Evolutionary conservation across 2,329 filamentous ascomycete species (phyloP).

Genomic region (Calcarisporium arbuscula): DNA sequence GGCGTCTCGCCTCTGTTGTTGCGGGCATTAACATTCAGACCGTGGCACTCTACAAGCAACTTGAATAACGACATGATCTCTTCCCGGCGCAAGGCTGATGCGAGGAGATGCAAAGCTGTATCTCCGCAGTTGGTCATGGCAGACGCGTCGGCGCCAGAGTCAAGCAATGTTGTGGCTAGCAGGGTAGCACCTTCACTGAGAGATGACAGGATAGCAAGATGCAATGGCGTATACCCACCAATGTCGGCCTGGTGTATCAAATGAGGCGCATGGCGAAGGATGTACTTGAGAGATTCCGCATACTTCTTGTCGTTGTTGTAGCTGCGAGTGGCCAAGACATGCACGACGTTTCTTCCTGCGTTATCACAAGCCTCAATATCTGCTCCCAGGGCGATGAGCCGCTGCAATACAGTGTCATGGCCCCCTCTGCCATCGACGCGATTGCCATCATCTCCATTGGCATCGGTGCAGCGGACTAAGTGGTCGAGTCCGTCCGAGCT

Average conservation of each 20-base stretch:
- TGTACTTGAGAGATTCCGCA: slow-evolving; percentile 3
- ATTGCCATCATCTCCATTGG: no score
- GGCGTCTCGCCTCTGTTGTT: slow-evolving; percentile 19
- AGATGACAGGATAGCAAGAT: slow-evolving; percentile 10
- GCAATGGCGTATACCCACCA: slow-evolving; percentile 19
- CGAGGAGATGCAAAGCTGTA: slow-evolving; percentile 15
- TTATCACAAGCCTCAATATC: slow-evolving; percentile 17
- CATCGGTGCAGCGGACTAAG: no score
- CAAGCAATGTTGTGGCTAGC: slow-evolving; percentile 10
- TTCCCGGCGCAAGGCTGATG: not conserved
- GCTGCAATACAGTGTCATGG: slow-evolving; percentile 12
- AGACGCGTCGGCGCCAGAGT: slow-evolving; percentile 14
- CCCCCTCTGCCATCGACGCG: no score
- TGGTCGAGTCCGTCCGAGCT: slow-evolving; percentile 5
- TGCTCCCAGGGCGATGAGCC: slow-evolving; percentile 16
- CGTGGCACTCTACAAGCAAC: slow-evolving; percentile 8
- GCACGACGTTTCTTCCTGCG: slow-evolving; percentile 15
- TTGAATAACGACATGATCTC: slow-evolving; percentile 14
- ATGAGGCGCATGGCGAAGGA: slow-evolving; percentile 5
- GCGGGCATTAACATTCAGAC: slow-evolving; percentile 17
- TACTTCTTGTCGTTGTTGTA: fast-evolving
- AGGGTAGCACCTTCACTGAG: not conserved
- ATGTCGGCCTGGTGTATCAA: slow-evolving; percentile 13
- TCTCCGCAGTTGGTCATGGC: slow-evolving; percentile 11
- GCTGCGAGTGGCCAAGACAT: slow-evolving; percentile 10